Evolutionary conservation across 495 filamentous ascomycete species (phyloP).

Genomic region (Elasticomyces elasticus): DNA sequence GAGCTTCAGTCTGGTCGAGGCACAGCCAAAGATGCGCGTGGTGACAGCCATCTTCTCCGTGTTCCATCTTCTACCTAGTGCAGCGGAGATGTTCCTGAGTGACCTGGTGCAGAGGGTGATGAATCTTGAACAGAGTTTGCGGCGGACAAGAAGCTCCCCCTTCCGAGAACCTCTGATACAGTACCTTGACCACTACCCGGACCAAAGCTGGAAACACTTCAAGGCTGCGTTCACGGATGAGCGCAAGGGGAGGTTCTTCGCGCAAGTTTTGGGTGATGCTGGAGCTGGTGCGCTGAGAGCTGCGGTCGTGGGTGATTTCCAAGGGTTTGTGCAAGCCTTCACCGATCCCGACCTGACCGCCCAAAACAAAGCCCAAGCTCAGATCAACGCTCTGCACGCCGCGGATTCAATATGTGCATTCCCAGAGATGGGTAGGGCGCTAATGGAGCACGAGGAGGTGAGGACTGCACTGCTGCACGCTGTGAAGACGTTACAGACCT

Average conservation of each 20-base stretch:
- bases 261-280: conserved; percentile 72
- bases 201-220: conserved; percentile 75
- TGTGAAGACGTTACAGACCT: conserved; percentile 65
- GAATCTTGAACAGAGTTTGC: conserved; percentile 74
- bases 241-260: conserved; percentile 86
- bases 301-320: conserved; percentile 61
- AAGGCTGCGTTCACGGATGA: conserved; percentile 64
- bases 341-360: conserved; percentile 42
- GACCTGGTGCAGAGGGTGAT: conserved; percentile 78
- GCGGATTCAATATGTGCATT: conserved; percentile 62
- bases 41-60: conserved; percentile 90
- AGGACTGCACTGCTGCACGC: conserved; percentile 55
- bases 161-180: conserved; percentile 88
- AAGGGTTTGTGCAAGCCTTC: conserved; percentile 51
- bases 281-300: conserved; percentile 66
- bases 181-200: conserved; percentile 85
- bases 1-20: conserved; percentile 87
- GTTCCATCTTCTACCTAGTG: conserved; percentile 84
- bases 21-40: conserved; percentile 81
- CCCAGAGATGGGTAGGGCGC: conserved; percentile 53
- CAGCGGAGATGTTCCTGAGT: conserved; percentile 83
- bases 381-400: conserved; percentile 80
- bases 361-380: conserved; percentile 53
- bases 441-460: conserved; percentile 65
- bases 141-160: conserved; percentile 84